Base-by-base conservation (phyloP, 1,139 yeast genomes). In the Geotrichum candidum region DNA sequence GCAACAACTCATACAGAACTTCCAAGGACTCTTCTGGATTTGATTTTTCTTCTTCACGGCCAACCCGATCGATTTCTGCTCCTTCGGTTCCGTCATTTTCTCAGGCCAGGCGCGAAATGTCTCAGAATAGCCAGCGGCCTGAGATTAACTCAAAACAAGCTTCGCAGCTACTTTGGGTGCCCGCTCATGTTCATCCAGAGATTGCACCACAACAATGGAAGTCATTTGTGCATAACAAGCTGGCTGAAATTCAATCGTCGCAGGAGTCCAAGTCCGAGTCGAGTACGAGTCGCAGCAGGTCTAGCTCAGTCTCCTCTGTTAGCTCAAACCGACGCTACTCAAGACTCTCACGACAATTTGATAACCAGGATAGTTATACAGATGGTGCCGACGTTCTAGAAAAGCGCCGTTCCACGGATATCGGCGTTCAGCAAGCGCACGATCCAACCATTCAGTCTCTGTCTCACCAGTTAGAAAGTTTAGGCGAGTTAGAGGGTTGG, bases 161-260 rank as follows among this genome's bases (percentile, higher is more conserved):
- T n/a, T 67, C 71, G 5, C 70, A 70, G 65, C 67, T 74, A 53
- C 76, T 91, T 59, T 92, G 98, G 98, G 97, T 92, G 1, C 97
- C 98, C 0, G 98, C 98, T 1, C 86, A 84, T 66, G 81, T 90
- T 56, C 98, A 94, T 72, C 98, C 98, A 1, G 94, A 88, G 70
- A 84, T 92, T 22, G 92, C 95, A 46, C 98, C 98, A 0, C 96
- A 90, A 68, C 90, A 89, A 68, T 92, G 91, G 81, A 83, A 87
- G 68, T 83, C 85, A 65, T 91, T 90, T 74, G 89, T 92, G 51
- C 88, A 88, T 69, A 82, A 84, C 58, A 87, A 94, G 31, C 85
- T 91, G 23, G 87, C 88, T 65, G 96, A 88, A 70, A 80, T 90
- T 65, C 81, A 85, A 69, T 83, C 83, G 63, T 79, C 80, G 65